phyloP scores from a whole-genome alignment of 192 early-diverging fungal species.

The Chytriomyces hyalinus region DNA sequence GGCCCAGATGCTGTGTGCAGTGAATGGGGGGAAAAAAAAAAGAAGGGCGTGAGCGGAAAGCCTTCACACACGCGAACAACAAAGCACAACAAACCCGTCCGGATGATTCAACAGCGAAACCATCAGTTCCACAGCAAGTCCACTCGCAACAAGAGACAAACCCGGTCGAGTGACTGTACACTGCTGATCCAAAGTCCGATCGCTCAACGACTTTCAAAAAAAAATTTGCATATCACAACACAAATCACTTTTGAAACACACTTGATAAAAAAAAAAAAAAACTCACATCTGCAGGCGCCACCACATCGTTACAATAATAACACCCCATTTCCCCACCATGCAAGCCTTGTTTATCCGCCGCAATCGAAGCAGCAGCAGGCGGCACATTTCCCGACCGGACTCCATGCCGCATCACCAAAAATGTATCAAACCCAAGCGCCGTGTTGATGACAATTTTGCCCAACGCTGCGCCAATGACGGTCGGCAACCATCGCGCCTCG shows the following conservation, averaged over 20 bases:
- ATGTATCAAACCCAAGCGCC: slow-evolving; percentile 95
- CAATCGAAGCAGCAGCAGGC: slow-evolving; percentile 24
- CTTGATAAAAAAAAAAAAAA: neutral
- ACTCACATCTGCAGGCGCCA: slow-evolving; percentile 90
- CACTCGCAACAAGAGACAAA: slow-evolving; percentile 85
- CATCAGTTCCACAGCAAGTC: slow-evolving; percentile 88
- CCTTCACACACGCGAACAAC: neutral
- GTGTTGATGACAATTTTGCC: slow-evolving; percentile 88
- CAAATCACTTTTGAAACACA: slow-evolving; percentile 13
- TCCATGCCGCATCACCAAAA: slow-evolving; percentile 95
- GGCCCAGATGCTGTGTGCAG: slow-evolving; percentile 54
- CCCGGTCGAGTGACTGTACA: slow-evolving; percentile 98
- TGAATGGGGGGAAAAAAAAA: neutral
- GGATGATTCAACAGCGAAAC: slow-evolving; percentile 86
- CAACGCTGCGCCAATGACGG: slow-evolving; percentile 72
- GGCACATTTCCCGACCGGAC: slow-evolving; percentile 41
- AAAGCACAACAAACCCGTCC: slow-evolving; percentile 60
- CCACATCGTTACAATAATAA: slow-evolving; percentile 98
- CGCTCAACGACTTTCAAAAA: slow-evolving; percentile 76
- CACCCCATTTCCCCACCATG: slow-evolving; percentile 72
- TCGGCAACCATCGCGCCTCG: slow-evolving; percentile 95
- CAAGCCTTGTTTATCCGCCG: neutral
- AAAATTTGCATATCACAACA: neutral
- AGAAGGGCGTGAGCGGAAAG: neutral
- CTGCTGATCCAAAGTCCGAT: slow-evolving; percentile 96